Conservation (phyloP, 371 early-diverging fungal genomes). For the Mortierella sp. region DNA sequence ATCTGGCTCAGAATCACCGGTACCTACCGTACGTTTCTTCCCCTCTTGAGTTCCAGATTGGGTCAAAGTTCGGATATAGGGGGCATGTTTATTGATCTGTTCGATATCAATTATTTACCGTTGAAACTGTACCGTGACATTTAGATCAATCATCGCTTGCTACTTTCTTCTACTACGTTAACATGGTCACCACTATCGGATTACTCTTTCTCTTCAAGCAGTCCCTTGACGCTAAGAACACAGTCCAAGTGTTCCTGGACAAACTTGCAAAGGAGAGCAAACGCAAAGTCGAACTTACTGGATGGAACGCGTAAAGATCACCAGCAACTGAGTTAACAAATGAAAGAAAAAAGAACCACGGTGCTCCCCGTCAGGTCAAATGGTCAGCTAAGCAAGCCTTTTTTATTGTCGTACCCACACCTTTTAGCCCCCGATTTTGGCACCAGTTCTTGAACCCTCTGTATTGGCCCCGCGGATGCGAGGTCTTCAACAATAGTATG, state of each 20-base stretch:
- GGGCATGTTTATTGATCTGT: too few relatives aligned
- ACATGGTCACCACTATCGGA: constrained; percentile 30
- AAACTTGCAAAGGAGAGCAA: constrained; percentile 36
- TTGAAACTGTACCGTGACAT: too few relatives aligned
- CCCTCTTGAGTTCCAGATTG: not conserved
- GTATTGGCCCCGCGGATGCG: constrained; percentile 56
- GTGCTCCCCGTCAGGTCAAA: too few relatives aligned
- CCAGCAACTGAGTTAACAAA: not conserved
- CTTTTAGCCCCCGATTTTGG: constrained; percentile 47
- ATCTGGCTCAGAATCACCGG: constrained; percentile 39
- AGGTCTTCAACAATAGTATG: constrained; percentile 66
- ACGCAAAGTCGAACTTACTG: constrained; percentile 19
- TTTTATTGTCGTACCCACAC: too few relatives aligned
- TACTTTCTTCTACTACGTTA: constrained; percentile 37
- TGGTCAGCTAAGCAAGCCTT: too few relatives aligned
- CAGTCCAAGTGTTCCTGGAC: constrained; percentile 15
- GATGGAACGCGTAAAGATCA: constrained; percentile 40
- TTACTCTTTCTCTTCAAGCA: constrained; percentile 35
- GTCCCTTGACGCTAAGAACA: constrained; percentile 21
- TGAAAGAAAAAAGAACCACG: too few relatives aligned
- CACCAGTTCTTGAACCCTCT: constrained; percentile 61
- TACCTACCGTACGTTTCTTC: constrained; percentile 24
- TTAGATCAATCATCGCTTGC: constrained; percentile 29
- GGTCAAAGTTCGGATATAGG: too few relatives aligned
- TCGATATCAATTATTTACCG: too few relatives aligned